Evolutionary conservation across 2,329 filamentous ascomycete species (phyloP).

Genomic region (Diaporthe destruens): DNA sequence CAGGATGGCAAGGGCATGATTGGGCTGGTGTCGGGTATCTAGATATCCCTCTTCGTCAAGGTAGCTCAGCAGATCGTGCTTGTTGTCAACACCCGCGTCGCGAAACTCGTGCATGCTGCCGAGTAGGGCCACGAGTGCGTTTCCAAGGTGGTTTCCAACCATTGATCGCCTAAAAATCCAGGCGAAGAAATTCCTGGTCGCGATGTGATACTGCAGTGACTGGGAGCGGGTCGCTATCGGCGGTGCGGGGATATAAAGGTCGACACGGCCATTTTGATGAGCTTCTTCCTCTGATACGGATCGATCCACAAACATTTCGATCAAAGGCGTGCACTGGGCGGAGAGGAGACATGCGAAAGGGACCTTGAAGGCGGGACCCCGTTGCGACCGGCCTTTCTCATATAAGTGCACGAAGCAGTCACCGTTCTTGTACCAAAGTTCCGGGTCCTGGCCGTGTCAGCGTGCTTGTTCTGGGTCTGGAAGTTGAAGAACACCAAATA

Average conservation of each 20-base stretch:
- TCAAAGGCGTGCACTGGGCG: conserved; percentile 70
- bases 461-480: not conserved
- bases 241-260: conserved; percentile 79
- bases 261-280: conserved; percentile 53
- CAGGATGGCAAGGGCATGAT: conserved; percentile 76
- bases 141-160: conserved; percentile 76
- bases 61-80: conserved; percentile 73
- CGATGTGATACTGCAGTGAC: conserved; percentile 73
- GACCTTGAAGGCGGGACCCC: conserved; percentile 77
- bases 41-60: conserved; percentile 78
- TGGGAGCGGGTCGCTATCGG: conserved; percentile 64
- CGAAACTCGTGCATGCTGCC: conserved; percentile 75
- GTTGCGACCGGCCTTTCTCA: conserved; percentile 71
- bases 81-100: conserved; percentile 65
- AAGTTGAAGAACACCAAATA: not conserved
- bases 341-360: conserved; percentile 69
- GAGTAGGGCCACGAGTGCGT: conserved; percentile 73
- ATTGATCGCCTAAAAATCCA: conserved; percentile 75
- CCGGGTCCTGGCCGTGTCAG: conserved; percentile 68
- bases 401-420: conserved; percentile 80
- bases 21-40: conserved; percentile 73
- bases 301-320: conserved; percentile 63
- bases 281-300: conserved; percentile 46
- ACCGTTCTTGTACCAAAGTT: conserved; percentile 76
- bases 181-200: conserved; percentile 81